Evolutionary conservation across 2,329 filamentous ascomycete genomes (phyloP).

Genomic region (Calonectria ilicicola): DNA sequence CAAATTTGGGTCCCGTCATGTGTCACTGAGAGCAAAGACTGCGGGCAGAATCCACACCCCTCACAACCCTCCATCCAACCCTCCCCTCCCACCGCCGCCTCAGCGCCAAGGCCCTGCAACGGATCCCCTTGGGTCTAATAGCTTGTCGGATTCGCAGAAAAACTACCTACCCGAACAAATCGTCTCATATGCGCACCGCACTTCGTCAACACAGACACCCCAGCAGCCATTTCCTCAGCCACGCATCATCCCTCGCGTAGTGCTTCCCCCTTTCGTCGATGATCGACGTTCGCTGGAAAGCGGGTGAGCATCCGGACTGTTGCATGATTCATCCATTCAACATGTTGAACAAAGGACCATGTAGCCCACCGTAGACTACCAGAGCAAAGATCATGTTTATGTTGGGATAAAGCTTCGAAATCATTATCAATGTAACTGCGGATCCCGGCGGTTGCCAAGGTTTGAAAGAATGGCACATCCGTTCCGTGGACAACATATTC

Average conservation of each 20-base stretch:
- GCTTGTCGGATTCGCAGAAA: slow-evolving; percentile 18
- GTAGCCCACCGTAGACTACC: not conserved
- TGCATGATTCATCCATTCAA: slow-evolving; percentile 21
- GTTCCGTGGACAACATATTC: not conserved
- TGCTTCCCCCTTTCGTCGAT: slow-evolving; percentile 16
- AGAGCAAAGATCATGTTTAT: not conserved
- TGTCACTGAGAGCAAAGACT: slow-evolving; percentile 15
- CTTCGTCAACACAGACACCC: slow-evolving; percentile 18
- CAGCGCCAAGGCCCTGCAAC: slow-evolving; percentile 12
- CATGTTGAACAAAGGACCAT: slow-evolving; percentile 11
- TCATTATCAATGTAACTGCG: slow-evolving; percentile 7
- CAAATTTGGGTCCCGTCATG: slow-evolving; percentile 4
- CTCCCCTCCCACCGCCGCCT: slow-evolving; percentile 1
- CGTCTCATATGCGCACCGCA: slow-evolving; percentile 17
- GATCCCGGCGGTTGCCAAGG: slow-evolving; percentile 3
- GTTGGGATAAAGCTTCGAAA: not conserved
- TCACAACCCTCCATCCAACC: slow-evolving; percentile 14
- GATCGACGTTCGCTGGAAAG: slow-evolving; percentile 22
- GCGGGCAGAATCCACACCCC: not conserved
- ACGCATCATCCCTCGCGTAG: slow-evolving; percentile 21
- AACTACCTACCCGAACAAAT: slow-evolving; percentile 12
- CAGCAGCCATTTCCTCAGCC: slow-evolving; percentile 16
- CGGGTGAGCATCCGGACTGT: slow-evolving; percentile 10
- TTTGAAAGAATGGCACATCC: not conserved
- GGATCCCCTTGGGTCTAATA: slow-evolving; percentile 2